Conservation (phyloP, 2,329 filamentous ascomycete species). For the Bisporella sp. region DNA sequence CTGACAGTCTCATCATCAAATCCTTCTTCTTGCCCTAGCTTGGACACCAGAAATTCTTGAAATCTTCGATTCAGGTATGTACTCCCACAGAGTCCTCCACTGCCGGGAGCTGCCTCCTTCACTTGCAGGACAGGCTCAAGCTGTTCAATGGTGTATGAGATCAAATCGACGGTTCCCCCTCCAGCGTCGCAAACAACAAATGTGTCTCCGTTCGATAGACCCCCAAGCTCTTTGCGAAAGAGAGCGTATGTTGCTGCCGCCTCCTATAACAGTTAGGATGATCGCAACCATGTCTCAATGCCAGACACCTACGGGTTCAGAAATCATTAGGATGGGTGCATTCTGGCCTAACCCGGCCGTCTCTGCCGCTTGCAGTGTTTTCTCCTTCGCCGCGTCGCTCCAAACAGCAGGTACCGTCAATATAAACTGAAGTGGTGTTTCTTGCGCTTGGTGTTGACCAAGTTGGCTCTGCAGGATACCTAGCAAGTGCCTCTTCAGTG, state of each 20-base stretch:
- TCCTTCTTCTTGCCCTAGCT: constrained; percentile 9
- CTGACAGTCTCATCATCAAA: constrained; percentile 8
- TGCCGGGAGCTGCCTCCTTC: constrained; percentile 18
- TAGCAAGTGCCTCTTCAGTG: background rate
- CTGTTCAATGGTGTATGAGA: constrained; percentile 22
- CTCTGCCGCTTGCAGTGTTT: constrained; percentile 5
- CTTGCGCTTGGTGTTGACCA: background rate
- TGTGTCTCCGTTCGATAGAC: constrained; percentile 11
- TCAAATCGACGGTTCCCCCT: constrained; percentile 28
- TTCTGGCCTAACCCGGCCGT: background rate
- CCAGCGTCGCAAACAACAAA: constrained; percentile 29
- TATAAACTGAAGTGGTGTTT: background rate
- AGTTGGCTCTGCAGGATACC: constrained; percentile 2
- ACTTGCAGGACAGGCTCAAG: constrained; percentile 12
- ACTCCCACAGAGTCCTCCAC: constrained; percentile 19
- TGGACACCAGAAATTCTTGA: constrained; percentile 13
- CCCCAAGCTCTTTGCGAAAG: background rate
- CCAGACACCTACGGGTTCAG: constrained; percentile 3
- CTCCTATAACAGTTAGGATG: constrained; percentile 1
- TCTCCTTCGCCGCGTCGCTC: constrained; percentile 8
- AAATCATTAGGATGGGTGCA: constrained; percentile 3
- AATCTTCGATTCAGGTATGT: constrained; percentile 21
- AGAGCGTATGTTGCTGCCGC: constrained; percentile 2
- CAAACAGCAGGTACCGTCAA: constrained; percentile 10
- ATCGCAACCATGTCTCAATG: background rate